Conservation (phyloP, 768 basidiomycete genomes). For the Psilocybe subaeruginosa region DNA sequence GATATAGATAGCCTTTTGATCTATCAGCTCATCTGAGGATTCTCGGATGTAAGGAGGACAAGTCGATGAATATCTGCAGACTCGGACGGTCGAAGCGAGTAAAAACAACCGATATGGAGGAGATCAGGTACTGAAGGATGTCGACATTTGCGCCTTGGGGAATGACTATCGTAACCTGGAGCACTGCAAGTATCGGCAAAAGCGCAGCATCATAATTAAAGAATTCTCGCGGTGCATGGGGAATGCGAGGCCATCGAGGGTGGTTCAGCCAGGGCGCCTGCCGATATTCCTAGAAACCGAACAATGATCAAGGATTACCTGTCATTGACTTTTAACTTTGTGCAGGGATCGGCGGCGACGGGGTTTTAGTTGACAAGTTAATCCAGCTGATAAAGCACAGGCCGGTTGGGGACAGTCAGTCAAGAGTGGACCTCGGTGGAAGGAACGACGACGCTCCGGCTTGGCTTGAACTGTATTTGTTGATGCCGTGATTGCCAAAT, state of each 20-base stretch:
- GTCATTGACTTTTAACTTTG: conserved; percentile 3
- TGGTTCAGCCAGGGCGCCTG: not conserved
- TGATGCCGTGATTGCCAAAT: conserved; percentile 2
- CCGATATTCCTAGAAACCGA: conserved; percentile 4
- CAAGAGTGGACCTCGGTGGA: conserved; percentile 6
- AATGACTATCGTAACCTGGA: conserved; percentile 2
- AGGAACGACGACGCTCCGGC: not conserved
- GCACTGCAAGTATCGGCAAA: not conserved
- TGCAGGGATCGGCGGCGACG: conserved; percentile 3
- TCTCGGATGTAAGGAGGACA: conserved; percentile 14
- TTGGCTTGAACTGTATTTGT: conserved; percentile 13
- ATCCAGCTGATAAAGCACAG: not conserved
- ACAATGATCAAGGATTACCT: conserved; percentile 13
- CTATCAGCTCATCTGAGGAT: conserved; percentile 8
- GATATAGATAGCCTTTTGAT: conserved; percentile 1
- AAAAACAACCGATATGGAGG: not conserved
- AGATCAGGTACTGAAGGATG: conserved; percentile 1
- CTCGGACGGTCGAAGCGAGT: not conserved
- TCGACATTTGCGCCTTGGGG: conserved; percentile 4
- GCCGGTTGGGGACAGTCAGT: conserved; percentile 3
- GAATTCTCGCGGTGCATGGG: conserved; percentile 8
- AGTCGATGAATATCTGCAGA: not conserved
- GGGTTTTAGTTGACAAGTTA: conserved; percentile 11
- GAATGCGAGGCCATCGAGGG: conserved; percentile 5
- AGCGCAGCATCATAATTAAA: conserved; percentile 3